Evolutionary conservation across 2,329 filamentous ascomycete genomes (phyloP).

Genomic region (Dactylellina parvicollis): DNA sequence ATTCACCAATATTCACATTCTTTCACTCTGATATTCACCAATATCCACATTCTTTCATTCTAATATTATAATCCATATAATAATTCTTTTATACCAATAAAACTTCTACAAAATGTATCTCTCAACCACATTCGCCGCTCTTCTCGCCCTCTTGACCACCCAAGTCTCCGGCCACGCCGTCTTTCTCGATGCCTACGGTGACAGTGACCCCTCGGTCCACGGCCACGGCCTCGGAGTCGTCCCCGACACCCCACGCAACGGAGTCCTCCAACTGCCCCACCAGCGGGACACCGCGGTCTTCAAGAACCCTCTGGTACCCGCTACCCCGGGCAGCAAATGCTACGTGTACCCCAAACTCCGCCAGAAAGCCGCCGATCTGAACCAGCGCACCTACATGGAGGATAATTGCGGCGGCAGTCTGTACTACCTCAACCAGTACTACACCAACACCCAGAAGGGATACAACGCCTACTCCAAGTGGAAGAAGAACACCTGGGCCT

Average conservation of each 20-base stretch:
- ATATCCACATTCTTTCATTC: conserved; percentile 12
- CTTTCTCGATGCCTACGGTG: conserved; percentile 16
- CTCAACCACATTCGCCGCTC: conserved; percentile 12
- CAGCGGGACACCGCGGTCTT: conserved; percentile 25
- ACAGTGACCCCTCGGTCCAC: neutral
- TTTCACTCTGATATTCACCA: neutral
- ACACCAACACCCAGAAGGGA: neutral
- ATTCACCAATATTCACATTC: neutral
- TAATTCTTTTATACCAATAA: too few species aligned
- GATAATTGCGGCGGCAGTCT: conserved; percentile 28
- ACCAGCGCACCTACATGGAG: conserved; percentile 25
- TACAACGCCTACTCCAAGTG: conserved; percentile 8
- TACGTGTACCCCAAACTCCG: conserved; percentile 11
- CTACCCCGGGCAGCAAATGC: conserved; percentile 25
- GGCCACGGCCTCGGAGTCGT: conserved; percentile 12
- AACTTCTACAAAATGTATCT: conserved; percentile 34
- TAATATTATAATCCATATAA: too few species aligned
- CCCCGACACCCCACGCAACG: neutral
- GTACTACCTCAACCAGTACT: neutral
- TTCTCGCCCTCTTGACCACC: conserved; percentile 13
- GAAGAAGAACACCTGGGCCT: conserved; percentile 10
- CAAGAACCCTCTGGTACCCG: conserved; percentile 32
- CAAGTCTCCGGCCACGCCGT: conserved; percentile 18
- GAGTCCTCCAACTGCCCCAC: conserved; percentile 20
- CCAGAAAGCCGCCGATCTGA: too few species aligned